phyloP scores from a whole-genome alignment of 495 filamentous ascomycete species.

The Beverwykella pulmonaria region DNA sequence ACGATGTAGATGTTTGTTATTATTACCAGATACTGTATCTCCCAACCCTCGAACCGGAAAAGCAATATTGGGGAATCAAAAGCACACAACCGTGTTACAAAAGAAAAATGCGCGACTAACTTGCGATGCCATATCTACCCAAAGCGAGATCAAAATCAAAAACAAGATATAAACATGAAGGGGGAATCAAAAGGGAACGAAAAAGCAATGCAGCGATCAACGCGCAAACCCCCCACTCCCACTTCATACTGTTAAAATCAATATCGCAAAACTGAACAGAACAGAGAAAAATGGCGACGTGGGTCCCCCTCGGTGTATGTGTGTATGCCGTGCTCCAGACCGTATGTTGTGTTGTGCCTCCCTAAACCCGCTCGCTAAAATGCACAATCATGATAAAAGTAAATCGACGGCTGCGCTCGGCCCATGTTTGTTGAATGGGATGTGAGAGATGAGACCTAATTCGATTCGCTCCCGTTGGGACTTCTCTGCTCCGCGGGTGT shows the following conservation, averaged over 20 bases:
- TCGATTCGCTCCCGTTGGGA: constrained; percentile 28
- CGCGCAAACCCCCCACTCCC: constrained; percentile 4
- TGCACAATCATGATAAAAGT: constrained; percentile 36
- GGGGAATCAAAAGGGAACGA: constrained; percentile 5
- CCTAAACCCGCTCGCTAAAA: constrained; percentile 31
- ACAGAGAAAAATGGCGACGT: neutral
- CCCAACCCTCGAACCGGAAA: neutral
- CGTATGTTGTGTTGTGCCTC: neutral
- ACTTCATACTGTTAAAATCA: neutral
- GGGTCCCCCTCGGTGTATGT: neutral
- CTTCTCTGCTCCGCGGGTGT: constrained; percentile 32
- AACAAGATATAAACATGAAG: constrained; percentile 15
- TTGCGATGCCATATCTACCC: neutral
- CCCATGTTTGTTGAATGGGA: neutral
- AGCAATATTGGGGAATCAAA: neutral
- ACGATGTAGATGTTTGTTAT: neutral
- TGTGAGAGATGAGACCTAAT: neutral
- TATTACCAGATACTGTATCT: neutral
- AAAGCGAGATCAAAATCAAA: neutral
- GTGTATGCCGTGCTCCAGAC: constrained; percentile 9
- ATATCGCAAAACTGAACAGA: neutral
- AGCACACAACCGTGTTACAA: neutral
- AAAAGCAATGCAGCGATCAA: constrained; percentile 30
- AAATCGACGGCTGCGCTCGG: constrained; percentile 6
- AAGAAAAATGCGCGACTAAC: too few relatives aligned